Evolutionary conservation across 2,329 filamentous ascomycete genomes (phyloP).

Genomic region (Blastomyces gilchristii): DNA sequence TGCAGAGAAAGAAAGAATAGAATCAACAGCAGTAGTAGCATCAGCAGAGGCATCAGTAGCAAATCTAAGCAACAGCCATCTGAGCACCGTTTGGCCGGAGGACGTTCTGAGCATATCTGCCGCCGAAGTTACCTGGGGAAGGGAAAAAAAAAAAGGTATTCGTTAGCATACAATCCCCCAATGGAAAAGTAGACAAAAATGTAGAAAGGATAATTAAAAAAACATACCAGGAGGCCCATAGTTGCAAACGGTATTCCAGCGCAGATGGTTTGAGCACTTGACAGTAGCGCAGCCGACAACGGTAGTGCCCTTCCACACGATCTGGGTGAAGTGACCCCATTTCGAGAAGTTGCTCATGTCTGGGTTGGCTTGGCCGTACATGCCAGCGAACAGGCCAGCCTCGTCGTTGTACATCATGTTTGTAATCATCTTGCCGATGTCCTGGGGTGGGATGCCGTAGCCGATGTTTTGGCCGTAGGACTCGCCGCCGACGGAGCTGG

Average conservation of each 20-base stretch:
- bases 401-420: slow-evolving; percentile 87
- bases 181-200: not conserved
- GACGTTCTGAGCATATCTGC: slow-evolving; percentile 46
- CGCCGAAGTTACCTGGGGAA: slow-evolving; percentile 43
- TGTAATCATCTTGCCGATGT: slow-evolving; percentile 59
- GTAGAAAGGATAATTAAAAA: slow-evolving; percentile 4
- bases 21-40: too few relatives aligned
- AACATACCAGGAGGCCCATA: slow-evolving; percentile 62
- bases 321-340: slow-evolving; percentile 68
- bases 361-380: slow-evolving; percentile 50
- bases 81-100: slow-evolving; percentile 30
- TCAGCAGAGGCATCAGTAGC: not conserved
- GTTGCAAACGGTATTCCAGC: slow-evolving; percentile 83
- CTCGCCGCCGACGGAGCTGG: slow-evolving; percentile 31
- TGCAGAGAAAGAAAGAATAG: too few relatives aligned
- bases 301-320: slow-evolving; percentile 57
- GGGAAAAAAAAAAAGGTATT: not conserved
- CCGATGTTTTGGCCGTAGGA: slow-evolving; percentile 91
- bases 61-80: slow-evolving; percentile 16
- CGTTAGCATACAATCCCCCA: too few relatives aligned
- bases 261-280: slow-evolving; percentile 37
- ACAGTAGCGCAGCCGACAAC: slow-evolving; percentile 52
- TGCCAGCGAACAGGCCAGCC: slow-evolving; percentile 44
- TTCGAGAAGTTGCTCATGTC: slow-evolving; percentile 51
- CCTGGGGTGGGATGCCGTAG: slow-evolving; percentile 39